Conservation (phyloP, 176 grass and related monocot genomes). For the Aegilops tauschii region DNA sequence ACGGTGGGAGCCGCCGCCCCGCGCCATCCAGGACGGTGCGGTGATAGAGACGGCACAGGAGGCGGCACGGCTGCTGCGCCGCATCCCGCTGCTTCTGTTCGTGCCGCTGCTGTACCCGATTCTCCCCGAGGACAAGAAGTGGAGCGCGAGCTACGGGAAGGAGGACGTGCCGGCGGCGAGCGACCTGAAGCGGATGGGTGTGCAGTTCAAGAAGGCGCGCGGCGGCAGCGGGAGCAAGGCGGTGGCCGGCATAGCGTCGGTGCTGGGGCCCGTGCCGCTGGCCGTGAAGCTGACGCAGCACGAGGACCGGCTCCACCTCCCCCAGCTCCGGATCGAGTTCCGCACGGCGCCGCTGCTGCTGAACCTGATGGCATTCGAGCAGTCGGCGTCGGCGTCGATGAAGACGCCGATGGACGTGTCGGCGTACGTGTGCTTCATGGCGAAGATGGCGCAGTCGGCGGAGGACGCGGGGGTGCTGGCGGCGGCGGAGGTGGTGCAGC, state of each 20-base stretch:
- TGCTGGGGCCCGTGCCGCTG: conserved; percentile 38
- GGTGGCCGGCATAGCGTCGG: conserved; percentile 19
- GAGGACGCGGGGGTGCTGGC: conserved; percentile 40
- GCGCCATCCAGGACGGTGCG: not conserved
- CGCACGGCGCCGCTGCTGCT: conserved; percentile 50
- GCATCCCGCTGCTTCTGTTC: conserved; percentile 38
- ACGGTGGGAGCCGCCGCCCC: conserved; percentile 20
- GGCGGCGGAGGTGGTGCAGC: conserved; percentile 51
- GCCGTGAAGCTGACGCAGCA: conserved; percentile 43
- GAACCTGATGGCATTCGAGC: conserved; percentile 58
- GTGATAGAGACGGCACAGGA: conserved; percentile 14
- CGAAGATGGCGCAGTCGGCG: conserved; percentile 45
- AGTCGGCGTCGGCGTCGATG: not conserved
- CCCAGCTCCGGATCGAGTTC: conserved; percentile 40
- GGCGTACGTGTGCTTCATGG: conserved; percentile 54
- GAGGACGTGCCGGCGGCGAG: conserved; percentile 39
- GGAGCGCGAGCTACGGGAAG: conserved; percentile 36
- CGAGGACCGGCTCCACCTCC: conserved; percentile 33
- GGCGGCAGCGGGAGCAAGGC: not conserved
- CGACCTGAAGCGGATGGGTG: conserved; percentile 59
- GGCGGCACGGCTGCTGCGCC: conserved; percentile 28
- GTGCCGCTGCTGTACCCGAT: conserved; percentile 56
- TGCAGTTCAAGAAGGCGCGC: conserved; percentile 30
- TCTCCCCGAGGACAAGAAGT: conserved; percentile 38
- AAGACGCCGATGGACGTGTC: conserved; percentile 18